Evolutionary conservation across 495 filamentous ascomycete genomes (phyloP), one percentile per base, ranked within the genome.

Genomic region (Daldinia caldariorum): DNA sequence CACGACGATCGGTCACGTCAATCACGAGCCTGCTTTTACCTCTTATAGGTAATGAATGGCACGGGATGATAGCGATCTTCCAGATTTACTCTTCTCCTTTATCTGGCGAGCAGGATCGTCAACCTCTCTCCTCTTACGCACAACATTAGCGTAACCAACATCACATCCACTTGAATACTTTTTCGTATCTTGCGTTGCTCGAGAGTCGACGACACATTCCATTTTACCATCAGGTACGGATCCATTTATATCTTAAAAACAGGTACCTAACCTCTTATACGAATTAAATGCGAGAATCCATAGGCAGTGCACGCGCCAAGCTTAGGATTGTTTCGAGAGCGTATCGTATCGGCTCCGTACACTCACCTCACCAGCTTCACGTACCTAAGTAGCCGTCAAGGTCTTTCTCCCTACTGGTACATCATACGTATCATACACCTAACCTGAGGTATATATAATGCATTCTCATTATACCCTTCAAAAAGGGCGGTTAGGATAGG

Each of bases 1-100:
- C 20, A 53, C 3, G 37, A n/a, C 13, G n/a, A 22, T 32, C 10
- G 37, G 54, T 69, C 55, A 53, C 39, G 51, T 58, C 59, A 54
- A 34, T 55, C 60, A 45, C 49, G 60, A 43, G 69, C 16, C 45
- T 26, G 63, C 69, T 61, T 63, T 16, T 59, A 47, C 56, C 69
- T 71, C 58, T 31, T 63, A 45, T 71, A 61, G 60, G 69, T 32
- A 67, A 67, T 63, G 69, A 71, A 71, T 35, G 57, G 14, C 69
- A 57, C 55, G 38, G 26, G 16, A 22, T 67, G 54, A 71, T 71
- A 63, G 50, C 9, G 69, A 71, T 71, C 69, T 67, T 67, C 69
- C 26, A 32, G 54, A 67, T 67, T 60, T 64, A 20, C 63, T 59
- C 55, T 67, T 49, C 69, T 63, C 59, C 63, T 67, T 71, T 63